Conservation (phyloP, 202 grass and related monocot genomes). For the Schoenoplectus tabernaemontani region DNA sequence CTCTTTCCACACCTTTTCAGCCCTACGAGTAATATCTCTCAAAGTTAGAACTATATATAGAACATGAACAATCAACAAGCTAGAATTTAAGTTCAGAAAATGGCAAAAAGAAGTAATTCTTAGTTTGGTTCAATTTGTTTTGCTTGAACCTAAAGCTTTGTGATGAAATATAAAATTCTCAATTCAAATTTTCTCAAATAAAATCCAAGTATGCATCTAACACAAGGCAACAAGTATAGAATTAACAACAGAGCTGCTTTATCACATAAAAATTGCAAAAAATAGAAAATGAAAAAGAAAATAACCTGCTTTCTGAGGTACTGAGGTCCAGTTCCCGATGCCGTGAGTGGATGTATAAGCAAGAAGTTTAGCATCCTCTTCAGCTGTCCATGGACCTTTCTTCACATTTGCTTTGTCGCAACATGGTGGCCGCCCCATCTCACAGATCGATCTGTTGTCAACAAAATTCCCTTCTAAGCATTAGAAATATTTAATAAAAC, state of each 20-base stretch:
- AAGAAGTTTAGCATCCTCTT: slow-evolving; percentile 92
- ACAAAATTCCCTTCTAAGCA: neutral
- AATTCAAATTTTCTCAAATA: neutral
- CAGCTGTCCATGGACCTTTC: slow-evolving; percentile 84
- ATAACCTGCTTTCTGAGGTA: slow-evolving; percentile 78
- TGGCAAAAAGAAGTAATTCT: neutral
- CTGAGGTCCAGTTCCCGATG: slow-evolving; percentile 87
- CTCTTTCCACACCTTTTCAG: slow-evolving; percentile 93
- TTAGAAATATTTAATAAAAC: too few relatives aligned
- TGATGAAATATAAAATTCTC: neutral
- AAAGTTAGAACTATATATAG: neutral
- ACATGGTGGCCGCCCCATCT: slow-evolving; percentile 82
- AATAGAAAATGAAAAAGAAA: neutral
- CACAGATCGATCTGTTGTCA: neutral
- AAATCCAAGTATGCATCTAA: neutral
- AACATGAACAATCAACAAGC: slow-evolving; percentile 16
- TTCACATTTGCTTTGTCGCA: slow-evolving; percentile 87
- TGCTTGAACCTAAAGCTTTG: neutral
- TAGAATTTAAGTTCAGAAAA: neutral
- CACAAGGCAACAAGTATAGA: neutral
- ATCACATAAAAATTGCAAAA: neutral
- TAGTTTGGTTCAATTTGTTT: neutral
- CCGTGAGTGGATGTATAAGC: slow-evolving; percentile 88
- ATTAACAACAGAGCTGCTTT: neutral
- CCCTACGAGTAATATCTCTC: slow-evolving; percentile 27